Conservation (phyloP, 441 rosid genomes). For the Euphorbia corollata region DNA sequence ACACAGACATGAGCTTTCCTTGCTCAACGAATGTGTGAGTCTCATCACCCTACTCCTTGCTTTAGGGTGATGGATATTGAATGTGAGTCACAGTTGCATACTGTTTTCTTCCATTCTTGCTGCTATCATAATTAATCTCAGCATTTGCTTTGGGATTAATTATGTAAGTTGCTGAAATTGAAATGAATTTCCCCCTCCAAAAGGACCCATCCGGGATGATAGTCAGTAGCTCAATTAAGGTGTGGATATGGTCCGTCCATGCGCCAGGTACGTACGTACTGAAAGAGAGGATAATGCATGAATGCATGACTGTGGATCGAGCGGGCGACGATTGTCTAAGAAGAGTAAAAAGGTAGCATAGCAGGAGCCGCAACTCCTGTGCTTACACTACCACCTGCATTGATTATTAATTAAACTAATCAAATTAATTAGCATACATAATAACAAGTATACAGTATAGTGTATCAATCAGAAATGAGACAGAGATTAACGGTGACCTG, state of each 20-base stretch:
- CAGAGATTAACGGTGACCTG: neutral
- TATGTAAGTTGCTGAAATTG: neutral
- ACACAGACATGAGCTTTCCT: constrained; percentile 9
- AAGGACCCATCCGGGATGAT: neutral
- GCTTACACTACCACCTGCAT: constrained; percentile 11
- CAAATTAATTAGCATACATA: no score
- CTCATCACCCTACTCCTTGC: neutral
- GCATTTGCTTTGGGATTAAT: neutral
- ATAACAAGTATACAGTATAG: neutral
- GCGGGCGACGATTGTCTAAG: constrained; percentile 2
- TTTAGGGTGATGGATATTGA: neutral
- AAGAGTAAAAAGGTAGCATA: neutral
- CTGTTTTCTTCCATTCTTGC: neutral
- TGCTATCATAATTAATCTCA: neutral
- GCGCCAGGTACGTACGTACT: neutral
- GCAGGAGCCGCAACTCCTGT: constrained; percentile 13
- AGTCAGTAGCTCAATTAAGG: neutral
- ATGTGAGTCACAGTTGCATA: constrained; percentile 11
- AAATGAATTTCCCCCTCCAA: neutral
- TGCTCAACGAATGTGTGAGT: neutral
- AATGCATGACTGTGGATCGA: no score
- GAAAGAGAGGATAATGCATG: neutral
- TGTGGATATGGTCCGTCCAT: neutral
- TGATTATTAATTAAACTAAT: neutral
- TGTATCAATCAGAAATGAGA: neutral